Percentiles rank a stretch among this genome's conserved stretches.
phyloP scores from a whole-genome alignment of 352 stramenopile species.

The Globisporangium lucens region DNA sequence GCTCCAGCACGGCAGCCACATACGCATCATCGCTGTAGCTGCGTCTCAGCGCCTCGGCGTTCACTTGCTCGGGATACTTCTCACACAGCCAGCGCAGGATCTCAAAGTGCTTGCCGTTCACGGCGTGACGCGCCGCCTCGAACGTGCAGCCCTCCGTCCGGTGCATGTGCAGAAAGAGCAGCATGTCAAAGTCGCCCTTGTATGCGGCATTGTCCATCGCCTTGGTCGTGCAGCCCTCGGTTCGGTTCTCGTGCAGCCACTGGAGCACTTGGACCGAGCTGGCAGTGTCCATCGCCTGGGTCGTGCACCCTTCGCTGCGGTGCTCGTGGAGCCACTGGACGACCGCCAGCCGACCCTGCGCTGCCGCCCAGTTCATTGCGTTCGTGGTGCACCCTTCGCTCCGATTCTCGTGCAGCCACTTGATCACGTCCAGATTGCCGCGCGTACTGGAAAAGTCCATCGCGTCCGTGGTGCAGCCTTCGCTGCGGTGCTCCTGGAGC shows the following conservation, averaged over 20 bases:
- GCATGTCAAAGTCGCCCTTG: conserved; percentile 25
- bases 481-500: conserved; percentile 48
- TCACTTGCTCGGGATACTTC: background rate
- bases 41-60: background rate
- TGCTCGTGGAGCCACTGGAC: conserved; percentile 26
- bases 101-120: conserved; percentile 15
- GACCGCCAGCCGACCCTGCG: conserved; percentile 19
- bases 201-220: conserved; percentile 28
- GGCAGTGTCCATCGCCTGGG: conserved; percentile 23
- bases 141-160: conserved; percentile 5
- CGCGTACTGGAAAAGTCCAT: conserved; percentile 38
- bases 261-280: conserved; percentile 11
- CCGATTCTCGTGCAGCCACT: conserved; percentile 19
- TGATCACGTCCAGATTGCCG: conserved; percentile 18
- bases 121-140: conserved; percentile 9
- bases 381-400: conserved; percentile 17
- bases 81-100: conserved; percentile 15
- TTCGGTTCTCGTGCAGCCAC: conserved; percentile 20
- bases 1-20: conserved; percentile 3
- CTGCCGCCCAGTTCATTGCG: conserved; percentile 25
- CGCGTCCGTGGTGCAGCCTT: conserved; percentile 56
- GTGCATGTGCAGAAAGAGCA: conserved; percentile 23
- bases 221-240: conserved; percentile 19
- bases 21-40: background rate
- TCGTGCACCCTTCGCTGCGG: conserved; percentile 18